phyloP scores from a whole-genome alignment of 768 basidiomycete species.

The Podaxis sp. region DNA sequence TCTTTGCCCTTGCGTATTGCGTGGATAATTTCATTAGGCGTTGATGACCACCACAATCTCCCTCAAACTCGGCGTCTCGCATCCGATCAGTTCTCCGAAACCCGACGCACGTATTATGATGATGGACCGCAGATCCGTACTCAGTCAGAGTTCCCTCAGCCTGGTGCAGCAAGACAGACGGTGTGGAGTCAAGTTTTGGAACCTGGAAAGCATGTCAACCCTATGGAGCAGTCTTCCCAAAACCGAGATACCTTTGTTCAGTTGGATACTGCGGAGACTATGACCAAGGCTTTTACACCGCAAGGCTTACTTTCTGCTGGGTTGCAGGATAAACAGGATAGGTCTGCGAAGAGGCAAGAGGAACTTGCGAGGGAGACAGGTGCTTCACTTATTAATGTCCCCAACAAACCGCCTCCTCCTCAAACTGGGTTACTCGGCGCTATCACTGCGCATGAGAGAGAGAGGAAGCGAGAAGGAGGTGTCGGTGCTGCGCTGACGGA shows the following conservation, averaged over 20 bases:
- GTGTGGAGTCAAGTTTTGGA: constrained; percentile 92
- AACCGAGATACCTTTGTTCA: constrained; percentile 65
- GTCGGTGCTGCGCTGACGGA: constrained; percentile 94
- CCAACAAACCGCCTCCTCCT: constrained; percentile 89
- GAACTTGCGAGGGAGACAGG: constrained; percentile 90
- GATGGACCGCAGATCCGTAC: constrained; percentile 47
- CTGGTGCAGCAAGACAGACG: constrained; percentile 55
- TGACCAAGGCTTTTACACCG: constrained; percentile 93
- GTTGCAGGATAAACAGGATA: constrained; percentile 91
- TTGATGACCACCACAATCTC: constrained; percentile 41
- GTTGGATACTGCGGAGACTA: constrained; percentile 65
- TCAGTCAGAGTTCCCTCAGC: constrained; percentile 51
- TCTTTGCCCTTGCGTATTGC: neutral
- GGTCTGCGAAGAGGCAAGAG: constrained; percentile 94
- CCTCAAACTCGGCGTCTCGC: constrained; percentile 38
- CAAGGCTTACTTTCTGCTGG: constrained; percentile 94
- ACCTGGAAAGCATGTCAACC: constrained; percentile 34
- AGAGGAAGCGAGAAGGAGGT: constrained; percentile 91
- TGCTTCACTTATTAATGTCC: constrained; percentile 92
- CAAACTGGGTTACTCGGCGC: constrained; percentile 95
- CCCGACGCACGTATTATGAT: constrained; percentile 53
- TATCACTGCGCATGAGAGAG: constrained; percentile 92
- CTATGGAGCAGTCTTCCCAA: constrained; percentile 31
- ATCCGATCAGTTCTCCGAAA: constrained; percentile 52
- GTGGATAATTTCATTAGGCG: constrained; percentile 22